Evolutionary conservation across 768 basidiomycete genomes (phyloP).

Genomic region (Leccinum sublutescens): DNA sequence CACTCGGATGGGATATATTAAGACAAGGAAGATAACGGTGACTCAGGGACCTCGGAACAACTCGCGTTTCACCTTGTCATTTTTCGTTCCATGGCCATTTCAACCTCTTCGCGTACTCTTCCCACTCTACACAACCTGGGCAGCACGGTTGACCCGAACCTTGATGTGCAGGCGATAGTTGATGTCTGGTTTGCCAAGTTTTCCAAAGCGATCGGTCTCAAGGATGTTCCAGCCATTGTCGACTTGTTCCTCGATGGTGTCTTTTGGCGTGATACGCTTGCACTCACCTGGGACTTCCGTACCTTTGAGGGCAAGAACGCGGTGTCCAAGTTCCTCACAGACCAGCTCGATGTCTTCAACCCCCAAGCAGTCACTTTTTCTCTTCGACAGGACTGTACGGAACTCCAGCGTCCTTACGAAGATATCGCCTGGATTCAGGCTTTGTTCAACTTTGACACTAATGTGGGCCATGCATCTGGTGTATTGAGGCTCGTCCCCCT

Average conservation of each 20-base stretch:
- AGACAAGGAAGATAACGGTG: not conserved
- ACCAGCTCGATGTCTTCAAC: conserved; percentile 36
- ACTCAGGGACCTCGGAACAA: not conserved
- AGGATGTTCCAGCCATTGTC: conserved; percentile 37
- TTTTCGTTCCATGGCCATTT: conserved; percentile 23
- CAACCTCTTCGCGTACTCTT: conserved; percentile 7
- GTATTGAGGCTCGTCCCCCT: conserved; percentile 48
- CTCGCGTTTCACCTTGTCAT: not conserved
- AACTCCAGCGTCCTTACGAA: conserved; percentile 29
- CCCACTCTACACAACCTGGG: conserved; percentile 27
- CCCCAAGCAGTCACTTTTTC: conserved; percentile 21
- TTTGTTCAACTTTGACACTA: conserved; percentile 44
- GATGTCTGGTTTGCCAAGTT: conserved; percentile 44
- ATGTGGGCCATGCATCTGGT: conserved; percentile 39
- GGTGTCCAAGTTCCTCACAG: conserved; percentile 45
- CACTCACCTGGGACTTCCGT: conserved; percentile 63
- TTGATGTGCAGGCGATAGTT: conserved; percentile 38
- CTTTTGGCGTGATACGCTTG: conserved; percentile 61
- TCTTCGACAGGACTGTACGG: conserved; percentile 20
- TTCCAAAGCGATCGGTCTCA: conserved; percentile 29
- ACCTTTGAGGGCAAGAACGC: conserved; percentile 46
- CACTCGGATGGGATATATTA: not conserved
- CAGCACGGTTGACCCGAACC: conserved; percentile 26
- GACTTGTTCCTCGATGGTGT: conserved; percentile 33
- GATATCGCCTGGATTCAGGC: conserved; percentile 46